Base-by-base conservation (phyloP, 257 asterid genomes). In the Nicotiana sylvestris region DNA sequence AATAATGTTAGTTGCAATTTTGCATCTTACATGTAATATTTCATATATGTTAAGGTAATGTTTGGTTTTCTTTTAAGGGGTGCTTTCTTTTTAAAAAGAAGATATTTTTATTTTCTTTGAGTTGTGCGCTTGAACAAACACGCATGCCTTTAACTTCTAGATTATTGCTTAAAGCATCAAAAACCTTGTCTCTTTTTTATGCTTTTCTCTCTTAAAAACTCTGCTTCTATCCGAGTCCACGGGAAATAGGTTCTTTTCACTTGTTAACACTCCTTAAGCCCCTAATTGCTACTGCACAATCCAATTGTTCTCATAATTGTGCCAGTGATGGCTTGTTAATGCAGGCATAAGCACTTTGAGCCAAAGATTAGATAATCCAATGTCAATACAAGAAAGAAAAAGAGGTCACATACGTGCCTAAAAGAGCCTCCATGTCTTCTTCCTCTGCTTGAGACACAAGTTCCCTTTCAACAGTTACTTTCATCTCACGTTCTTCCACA, bases 371-470 rank as follows among this genome's bases (percentile, higher is more conserved):
- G 39, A 76, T 51, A 27, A 29, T 51, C 51, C 61, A 10, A 51
- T 5, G 37, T 4, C 35, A n/a, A 77, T 3, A 78, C 21, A 74
- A 78, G 51, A 66, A 43, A 85, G 83, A 30, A 81, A 39, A 83
- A 70, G 81, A 83, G 82, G 46, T 16, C 85, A 91, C 98, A 11
- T 91, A 96, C 99, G 97, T 93, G 95, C 91, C 98, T 92, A 96
- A 88, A 87, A 96, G 98, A 77, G 97, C 97, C 92, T 96, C 99
- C 99, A 94, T 96, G 88, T 96, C 99, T 86, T 94, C 99, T 88
- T 96, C 99, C 89, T 94, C 99, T 4, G 97, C 98, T 84, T 94
- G 99, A 74, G 99, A 90, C 78, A 96, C 98, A 77, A 96, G 98
- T 82, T 96, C 99, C 85, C 87, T 96, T 90, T 93, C 99, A 82